Percentiles rank a stretch among this genome's conserved stretches.
phyloP scores from a whole-genome alignment of 805 yeast genomes.

The Wickerhamiella sergipiensis region DNA sequence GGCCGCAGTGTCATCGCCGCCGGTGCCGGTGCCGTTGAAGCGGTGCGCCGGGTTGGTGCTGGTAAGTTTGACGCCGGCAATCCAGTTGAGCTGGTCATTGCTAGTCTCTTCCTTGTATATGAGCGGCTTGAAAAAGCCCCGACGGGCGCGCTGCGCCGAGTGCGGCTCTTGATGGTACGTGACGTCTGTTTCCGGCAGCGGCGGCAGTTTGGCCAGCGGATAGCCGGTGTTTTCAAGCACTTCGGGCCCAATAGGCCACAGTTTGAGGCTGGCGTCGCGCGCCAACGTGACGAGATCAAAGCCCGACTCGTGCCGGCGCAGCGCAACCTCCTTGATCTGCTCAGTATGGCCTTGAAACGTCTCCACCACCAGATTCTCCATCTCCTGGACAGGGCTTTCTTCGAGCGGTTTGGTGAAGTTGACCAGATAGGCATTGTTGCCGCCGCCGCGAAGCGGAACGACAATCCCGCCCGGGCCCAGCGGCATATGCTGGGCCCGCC shows the following conservation, averaged over 20 bases:
- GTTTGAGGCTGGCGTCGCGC: slow-evolving; percentile 65
- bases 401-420: slow-evolving; percentile 23
- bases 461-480: slow-evolving; percentile 80
- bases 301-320: slow-evolving; percentile 74
- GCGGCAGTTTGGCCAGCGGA: slow-evolving; percentile 1
- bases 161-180: slow-evolving; percentile 6
- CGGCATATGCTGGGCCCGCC: slow-evolving; percentile 79
- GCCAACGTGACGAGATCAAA: slow-evolving; percentile 93
- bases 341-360: slow-evolving; percentile 71
- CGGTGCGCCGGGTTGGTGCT: background rate
- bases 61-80: slow-evolving; percentile 78
- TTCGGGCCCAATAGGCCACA: slow-evolving; percentile 57
- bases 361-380: slow-evolving; percentile 33
- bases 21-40: slow-evolving; percentile 11
- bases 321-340: slow-evolving; percentile 74
- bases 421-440: slow-evolving; percentile 43
- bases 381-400: slow-evolving; percentile 21
- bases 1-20: background rate
- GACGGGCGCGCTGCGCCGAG: background rate
- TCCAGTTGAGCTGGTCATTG: slow-evolving; percentile 49
- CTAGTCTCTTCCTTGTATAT: background rate
- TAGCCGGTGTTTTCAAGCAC: slow-evolving; percentile 33
- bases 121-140: slow-evolving; percentile 8
- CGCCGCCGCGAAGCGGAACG: slow-evolving; percentile 84
- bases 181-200: slow-evolving; percentile 2